Percentiles rank a stretch among this genome's conserved stretches.
phyloP scores from a whole-genome alignment of 495 filamentous ascomycete species.

The Neurospora terricola region DNA sequence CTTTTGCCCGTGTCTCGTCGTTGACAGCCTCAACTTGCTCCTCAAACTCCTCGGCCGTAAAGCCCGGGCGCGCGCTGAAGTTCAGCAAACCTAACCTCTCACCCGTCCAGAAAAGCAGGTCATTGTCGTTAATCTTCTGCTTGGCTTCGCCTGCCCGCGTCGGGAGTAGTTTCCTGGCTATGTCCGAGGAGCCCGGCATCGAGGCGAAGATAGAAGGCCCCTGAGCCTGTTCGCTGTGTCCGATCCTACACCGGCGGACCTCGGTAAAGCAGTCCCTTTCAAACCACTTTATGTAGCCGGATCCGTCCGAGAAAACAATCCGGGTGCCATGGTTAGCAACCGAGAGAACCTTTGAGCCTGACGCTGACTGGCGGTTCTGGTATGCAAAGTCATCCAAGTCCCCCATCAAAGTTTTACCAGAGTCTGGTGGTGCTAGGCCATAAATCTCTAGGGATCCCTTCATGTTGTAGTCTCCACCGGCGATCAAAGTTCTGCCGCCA shows the following conservation, averaged over 20 bases:
- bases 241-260: constrained; percentile 66
- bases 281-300: constrained; percentile 83
- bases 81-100: constrained; percentile 65
- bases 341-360: constrained; percentile 70
- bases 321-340: constrained; percentile 77
- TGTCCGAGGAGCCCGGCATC: constrained; percentile 46
- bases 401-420: not conserved
- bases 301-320: constrained; percentile 74
- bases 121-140: constrained; percentile 41
- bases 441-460: constrained; percentile 89
- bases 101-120: constrained; percentile 71
- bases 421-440: constrained; percentile 36
- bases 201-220: constrained; percentile 35
- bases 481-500: constrained; percentile 57
- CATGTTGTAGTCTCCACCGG: constrained; percentile 90
- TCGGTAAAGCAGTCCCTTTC: constrained; percentile 80
- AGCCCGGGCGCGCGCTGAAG: constrained; percentile 43
- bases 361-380: constrained; percentile 78
- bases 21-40: constrained; percentile 33
- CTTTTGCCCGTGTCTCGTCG: constrained; percentile 32
- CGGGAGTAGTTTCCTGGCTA: constrained; percentile 62
- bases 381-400: constrained; percentile 9
- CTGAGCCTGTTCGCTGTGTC: constrained; percentile 33
- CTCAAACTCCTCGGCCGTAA: constrained; percentile 38
- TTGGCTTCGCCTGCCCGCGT: constrained; percentile 35